Evolutionary conservation across 2,329 filamentous ascomycete species (phyloP).

Genomic region (Colletotrichum eleusines): DNA sequence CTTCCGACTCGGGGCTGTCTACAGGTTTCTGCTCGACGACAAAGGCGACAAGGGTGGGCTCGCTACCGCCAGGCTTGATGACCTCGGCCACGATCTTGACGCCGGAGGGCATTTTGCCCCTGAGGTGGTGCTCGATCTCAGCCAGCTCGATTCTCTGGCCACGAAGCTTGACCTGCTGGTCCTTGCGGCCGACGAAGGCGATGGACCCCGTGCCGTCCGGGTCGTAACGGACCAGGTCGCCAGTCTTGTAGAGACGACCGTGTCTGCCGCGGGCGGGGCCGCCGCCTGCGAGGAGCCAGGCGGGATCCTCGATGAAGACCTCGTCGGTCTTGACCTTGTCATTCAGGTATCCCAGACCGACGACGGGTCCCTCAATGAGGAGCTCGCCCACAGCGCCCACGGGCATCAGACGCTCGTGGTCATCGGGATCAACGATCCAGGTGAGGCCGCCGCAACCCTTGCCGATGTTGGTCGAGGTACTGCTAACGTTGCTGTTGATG

Average conservation of each 20-base stretch:
- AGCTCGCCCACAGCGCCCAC: conserved; percentile 65
- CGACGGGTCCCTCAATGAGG: conserved; percentile 69
- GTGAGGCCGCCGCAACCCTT: conserved; percentile 59
- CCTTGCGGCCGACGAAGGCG: conserved; percentile 71
- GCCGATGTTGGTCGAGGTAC: conserved; percentile 60
- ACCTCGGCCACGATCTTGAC: conserved; percentile 62
- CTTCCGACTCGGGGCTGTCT: conserved; percentile 35
- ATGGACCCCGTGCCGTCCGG: conserved; percentile 66
- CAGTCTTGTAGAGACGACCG: conserved; percentile 69
- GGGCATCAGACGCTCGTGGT: conserved; percentile 60
- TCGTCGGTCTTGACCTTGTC: conserved; percentile 68
- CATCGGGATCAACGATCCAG: conserved; percentile 65
- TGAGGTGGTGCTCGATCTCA: conserved; percentile 64
- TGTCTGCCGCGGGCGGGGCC: conserved; percentile 54
- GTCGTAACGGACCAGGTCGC: conserved; percentile 68
- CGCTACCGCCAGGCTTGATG: conserved; percentile 58
- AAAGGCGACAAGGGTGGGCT: conserved; percentile 61
- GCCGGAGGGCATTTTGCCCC: conserved; percentile 56
- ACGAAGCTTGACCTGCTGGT: conserved; percentile 75
- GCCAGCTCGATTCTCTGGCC: conserved; percentile 74
- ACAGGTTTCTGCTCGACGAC: conserved; percentile 52
- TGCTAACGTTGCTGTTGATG: conserved; percentile 58
- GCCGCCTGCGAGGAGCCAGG: conserved; percentile 61
- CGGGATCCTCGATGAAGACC: conserved; percentile 68
- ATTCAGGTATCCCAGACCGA: conserved; percentile 72